These are phyloP conservation scores for Dendrobium nobile DNA, from an alignment of 106 monocot genomes.

Conservation along the genomic window DNA sequence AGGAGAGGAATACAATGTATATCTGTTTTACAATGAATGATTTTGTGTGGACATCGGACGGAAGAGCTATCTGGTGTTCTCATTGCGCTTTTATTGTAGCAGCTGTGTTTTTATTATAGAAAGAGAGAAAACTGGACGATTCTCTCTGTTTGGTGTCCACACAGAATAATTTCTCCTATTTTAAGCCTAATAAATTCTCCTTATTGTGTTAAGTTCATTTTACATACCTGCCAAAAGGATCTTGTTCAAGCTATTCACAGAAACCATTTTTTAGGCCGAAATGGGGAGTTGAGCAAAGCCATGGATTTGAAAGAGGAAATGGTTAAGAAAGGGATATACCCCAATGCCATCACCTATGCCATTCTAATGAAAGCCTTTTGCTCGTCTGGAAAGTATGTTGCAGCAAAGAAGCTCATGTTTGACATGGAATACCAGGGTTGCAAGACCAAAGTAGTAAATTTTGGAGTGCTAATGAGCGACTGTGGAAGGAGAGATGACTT, in stretches of 20 bases:
- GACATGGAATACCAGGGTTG: slow-evolving; percentile 95
- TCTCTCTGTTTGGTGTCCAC: too few relatives aligned
- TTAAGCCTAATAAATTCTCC: too few relatives aligned
- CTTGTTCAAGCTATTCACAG: not conserved
- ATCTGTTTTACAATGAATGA: too few relatives aligned
- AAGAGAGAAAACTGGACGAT: too few relatives aligned
- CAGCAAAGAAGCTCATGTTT: slow-evolving; percentile 81
- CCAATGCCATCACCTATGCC: slow-evolving; percentile 74
- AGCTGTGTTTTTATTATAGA: too few relatives aligned
- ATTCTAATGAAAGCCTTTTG: slow-evolving; percentile 81
- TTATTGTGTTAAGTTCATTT: too few relatives aligned
- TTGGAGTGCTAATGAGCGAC: slow-evolving; percentile 77
- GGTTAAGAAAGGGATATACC: slow-evolving; percentile 30
- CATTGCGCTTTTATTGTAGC: too few relatives aligned
- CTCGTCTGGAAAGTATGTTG: slow-evolving; percentile 28
- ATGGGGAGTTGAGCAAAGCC: slow-evolving; percentile 25
- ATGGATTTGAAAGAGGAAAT: slow-evolving; percentile 60
- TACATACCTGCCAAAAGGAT: too few relatives aligned
- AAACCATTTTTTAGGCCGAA: slow-evolving; percentile 11
- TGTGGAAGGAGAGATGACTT: slow-evolving; percentile 44
- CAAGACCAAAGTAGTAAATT: slow-evolving; percentile 44
- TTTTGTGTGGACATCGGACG: too few relatives aligned
- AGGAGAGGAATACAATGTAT: not conserved
- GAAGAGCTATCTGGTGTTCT: too few relatives aligned
- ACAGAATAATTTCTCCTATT: too few relatives aligned